Evolutionary conservation across 257 asterid genomes (phyloP).

Genomic region (Vinca minor): DNA sequence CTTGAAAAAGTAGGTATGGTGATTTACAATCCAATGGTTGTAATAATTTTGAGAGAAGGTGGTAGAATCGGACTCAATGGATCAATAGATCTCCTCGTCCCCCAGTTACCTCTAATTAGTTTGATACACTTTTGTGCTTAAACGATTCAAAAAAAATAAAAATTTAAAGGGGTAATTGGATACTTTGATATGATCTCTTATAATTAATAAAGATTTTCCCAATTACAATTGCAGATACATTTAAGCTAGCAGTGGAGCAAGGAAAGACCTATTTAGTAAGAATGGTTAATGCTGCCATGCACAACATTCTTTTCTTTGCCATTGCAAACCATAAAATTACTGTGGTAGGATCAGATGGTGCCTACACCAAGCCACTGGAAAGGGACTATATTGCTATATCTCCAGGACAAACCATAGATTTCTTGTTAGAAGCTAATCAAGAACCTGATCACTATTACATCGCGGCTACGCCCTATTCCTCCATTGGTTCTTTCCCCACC

Average conservation of each 20-base stretch:
- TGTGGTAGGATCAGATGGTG: slow-evolving; percentile 48
- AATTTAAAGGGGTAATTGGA: no score
- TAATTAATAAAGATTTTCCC: background rate
- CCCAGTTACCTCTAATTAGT: no score
- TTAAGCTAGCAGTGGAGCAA: slow-evolving; percentile 27
- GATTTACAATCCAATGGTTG: no score
- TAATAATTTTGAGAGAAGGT: no score
- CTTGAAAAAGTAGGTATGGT: no score
- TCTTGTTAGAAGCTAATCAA: slow-evolving; percentile 41
- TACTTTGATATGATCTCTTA: no score
- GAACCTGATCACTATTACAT: slow-evolving; percentile 45
- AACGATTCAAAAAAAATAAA: no score
- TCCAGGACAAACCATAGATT: slow-evolving; percentile 57
- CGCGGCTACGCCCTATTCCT: slow-evolving; percentile 36
- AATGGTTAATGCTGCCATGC: slow-evolving; percentile 47
- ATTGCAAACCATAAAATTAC: slow-evolving; percentile 47
- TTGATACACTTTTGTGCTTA: no score
- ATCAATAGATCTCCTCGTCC: no score
- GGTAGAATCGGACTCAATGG: no score
- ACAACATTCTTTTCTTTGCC: slow-evolving; percentile 45
- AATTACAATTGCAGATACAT: slow-evolving; percentile 30
- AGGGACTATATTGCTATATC: slow-evolving; percentile 37
- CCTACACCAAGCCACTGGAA: slow-evolving; percentile 36
- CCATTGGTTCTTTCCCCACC: slow-evolving; percentile 3
- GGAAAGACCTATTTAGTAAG: slow-evolving; percentile 47